Percentiles rank a stretch among this genome's conserved stretches.
Evolutionary conservation across 495 filamentous ascomycete species (phyloP).

Genomic region (Staphylotrichum tortipilum): DNA sequence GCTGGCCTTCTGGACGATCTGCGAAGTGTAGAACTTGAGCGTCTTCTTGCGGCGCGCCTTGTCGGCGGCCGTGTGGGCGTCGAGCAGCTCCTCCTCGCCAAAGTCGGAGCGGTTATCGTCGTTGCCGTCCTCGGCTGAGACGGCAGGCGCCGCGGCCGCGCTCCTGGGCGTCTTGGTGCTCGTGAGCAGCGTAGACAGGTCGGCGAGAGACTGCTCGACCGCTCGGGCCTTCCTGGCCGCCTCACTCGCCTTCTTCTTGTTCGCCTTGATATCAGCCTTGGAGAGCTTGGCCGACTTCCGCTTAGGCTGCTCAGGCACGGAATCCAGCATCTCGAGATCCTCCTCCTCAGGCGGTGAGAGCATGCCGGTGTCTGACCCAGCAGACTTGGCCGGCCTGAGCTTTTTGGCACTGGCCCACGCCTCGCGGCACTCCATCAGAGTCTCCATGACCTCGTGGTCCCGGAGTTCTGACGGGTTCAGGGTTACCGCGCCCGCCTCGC

Average conservation of each 20-base stretch:
- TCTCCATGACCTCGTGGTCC: constrained; percentile 83
- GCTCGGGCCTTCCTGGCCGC: constrained; percentile 37
- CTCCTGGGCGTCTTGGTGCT: constrained; percentile 32
- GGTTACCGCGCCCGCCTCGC: constrained; percentile 45
- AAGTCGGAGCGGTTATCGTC: constrained; percentile 58
- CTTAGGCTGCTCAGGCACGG: constrained; percentile 13
- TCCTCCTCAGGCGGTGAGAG: constrained; percentile 32
- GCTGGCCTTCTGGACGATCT: constrained; percentile 85
- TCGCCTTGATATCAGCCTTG: constrained; percentile 24
- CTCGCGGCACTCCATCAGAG: constrained; percentile 66
- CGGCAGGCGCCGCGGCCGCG: constrained; percentile 22
- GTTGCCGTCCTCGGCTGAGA: constrained; percentile 20
- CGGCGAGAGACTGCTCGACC: constrained; percentile 40
- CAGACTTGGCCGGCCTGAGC: constrained; percentile 28
- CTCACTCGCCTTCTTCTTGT: constrained; percentile 23
- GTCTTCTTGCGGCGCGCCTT: constrained; percentile 80
- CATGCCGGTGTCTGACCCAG: constrained; percentile 14
- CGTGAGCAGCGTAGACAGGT: constrained; percentile 36
- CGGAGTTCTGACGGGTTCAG: constrained; percentile 60
- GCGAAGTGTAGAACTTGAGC: constrained; percentile 92
- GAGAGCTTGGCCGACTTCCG: constrained; percentile 22
- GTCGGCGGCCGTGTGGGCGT: constrained; percentile 53
- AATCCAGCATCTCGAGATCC: constrained; percentile 23
- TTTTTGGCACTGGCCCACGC: constrained; percentile 72
- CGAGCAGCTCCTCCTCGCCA: constrained; percentile 46